Conservation (phyloP, 2,329 filamentous ascomycete genomes). For the Coniochaeta pulveracea region DNA sequence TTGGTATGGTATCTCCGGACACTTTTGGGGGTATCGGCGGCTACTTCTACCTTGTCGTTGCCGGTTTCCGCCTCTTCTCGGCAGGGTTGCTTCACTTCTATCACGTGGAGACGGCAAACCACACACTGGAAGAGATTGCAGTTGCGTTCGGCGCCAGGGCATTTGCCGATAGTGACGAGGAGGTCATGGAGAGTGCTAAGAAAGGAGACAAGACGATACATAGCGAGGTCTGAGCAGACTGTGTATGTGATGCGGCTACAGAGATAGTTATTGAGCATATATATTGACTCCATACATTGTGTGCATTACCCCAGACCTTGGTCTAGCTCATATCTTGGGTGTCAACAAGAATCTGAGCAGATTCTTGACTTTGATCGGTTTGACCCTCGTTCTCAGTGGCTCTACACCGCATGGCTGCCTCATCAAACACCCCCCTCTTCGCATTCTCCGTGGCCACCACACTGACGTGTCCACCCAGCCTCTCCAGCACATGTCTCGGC, state of each 20-base stretch:
- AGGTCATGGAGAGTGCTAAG: constrained; percentile 4
- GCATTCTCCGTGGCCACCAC: not conserved
- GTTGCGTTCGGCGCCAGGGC: constrained; percentile 28
- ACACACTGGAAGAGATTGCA: constrained; percentile 25
- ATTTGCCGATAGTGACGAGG: constrained; percentile 12
- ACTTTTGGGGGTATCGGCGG: constrained; percentile 28
- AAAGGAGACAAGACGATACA: not conserved
- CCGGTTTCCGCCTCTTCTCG: constrained; percentile 25
- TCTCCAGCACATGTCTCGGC: constrained; percentile 10
- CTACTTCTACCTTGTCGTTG: constrained; percentile 29
- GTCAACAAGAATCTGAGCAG: too few species aligned
- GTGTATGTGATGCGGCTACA: too few species aligned
- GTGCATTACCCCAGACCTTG: too few species aligned
- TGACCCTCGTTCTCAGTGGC: too few species aligned
- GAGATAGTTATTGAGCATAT: too few species aligned
- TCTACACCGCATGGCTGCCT: too few species aligned
- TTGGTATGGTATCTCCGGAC: constrained; percentile 30
- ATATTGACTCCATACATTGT: too few species aligned
- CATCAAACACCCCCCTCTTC: not conserved
- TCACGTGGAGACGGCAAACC: constrained; percentile 26
- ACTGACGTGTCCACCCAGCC: constrained; percentile 3
- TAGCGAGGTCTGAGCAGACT: not conserved
- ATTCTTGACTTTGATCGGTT: too few species aligned
- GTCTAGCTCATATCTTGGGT: too few species aligned
- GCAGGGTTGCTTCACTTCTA: constrained; percentile 24